These are phyloP conservation scores for Aegilops sharonensis DNA, from an alignment of 176 grass and related monocot genomes.

Conservation along the genomic window DNA sequence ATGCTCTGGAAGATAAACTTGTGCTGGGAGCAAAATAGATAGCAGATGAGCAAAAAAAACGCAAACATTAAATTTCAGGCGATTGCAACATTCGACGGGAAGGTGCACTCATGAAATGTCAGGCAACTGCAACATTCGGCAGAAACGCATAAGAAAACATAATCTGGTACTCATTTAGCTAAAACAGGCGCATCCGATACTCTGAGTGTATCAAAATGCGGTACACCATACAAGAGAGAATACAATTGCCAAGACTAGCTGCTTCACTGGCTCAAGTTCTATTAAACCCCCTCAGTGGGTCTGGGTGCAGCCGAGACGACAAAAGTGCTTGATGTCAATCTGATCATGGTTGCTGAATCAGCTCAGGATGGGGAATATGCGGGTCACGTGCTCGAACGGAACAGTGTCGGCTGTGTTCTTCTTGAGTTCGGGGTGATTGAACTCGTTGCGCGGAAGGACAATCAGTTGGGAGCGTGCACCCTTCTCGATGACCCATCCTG, in stretches of 20 bases:
- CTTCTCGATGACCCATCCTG: constrained; percentile 80
- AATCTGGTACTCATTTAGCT: neutral
- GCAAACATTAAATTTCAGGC: neutral
- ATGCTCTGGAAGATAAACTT: neutral
- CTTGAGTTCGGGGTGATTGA: constrained; percentile 96
- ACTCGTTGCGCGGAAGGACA: constrained; percentile 70
- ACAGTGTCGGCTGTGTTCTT: constrained; percentile 72
- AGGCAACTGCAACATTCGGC: neutral
- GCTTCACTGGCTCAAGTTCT: constrained; percentile 33
- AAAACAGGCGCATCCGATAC: constrained; percentile 10
- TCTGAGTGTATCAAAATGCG: neutral
- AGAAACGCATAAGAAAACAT: neutral
- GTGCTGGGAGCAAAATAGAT: neutral
- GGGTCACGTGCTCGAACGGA: constrained; percentile 79
- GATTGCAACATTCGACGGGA: neutral
- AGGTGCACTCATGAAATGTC: neutral
- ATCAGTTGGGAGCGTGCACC: constrained; percentile 66
- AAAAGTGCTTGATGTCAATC: neutral
- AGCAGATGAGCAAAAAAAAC: neutral
- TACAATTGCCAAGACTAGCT: constrained; percentile 19
- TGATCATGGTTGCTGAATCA: constrained; percentile 45
- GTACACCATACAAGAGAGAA: neutral
- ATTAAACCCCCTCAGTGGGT: neutral
- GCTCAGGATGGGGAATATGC: constrained; percentile 81
- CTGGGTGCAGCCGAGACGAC: neutral